Evolutionary conservation across 2,329 filamentous ascomycete genomes (phyloP), one percentile per base, ranked within the genome.

Genomic region (Nigrospora osmanthi): DNA sequence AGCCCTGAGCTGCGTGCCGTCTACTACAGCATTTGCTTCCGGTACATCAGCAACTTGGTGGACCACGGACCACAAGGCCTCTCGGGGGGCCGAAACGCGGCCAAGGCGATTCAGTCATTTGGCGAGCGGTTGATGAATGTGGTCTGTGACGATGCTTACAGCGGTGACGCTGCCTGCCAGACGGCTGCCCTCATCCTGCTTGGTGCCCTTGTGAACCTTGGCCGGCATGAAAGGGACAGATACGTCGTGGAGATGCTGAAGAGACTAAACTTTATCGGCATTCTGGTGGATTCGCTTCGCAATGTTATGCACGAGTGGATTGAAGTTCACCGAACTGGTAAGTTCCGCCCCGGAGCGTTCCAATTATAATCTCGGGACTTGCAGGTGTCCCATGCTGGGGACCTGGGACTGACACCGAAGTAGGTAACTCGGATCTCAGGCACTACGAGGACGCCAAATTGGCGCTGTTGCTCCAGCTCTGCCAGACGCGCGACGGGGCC

Each of bases 11-110:
- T 98, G 35, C 83, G 93, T 42, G 82, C 93, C 47, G 77, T 87
- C 17, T 91, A 95, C 65, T 98, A 97, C 64, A 86, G 86, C 56
- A 95, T 95, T 55, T 90, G 87, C 67, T 91, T 90, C 61, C 81
- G 87, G 16, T 95, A 95, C 60, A 74, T 95, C 43, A 80, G 80
- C 5, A 83, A 85, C 37, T 83, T 90, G 54, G 65, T 77, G 9
- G 72, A 79, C 47, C 66, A 75, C 41, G 69, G 75, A 35, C 66
- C 75, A 43, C 68, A 69, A 11, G 60, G 70, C 36, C 61, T 63
- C 13, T 67, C 71, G 2, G 72, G 69, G 34, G 69, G 73, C 15
- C 64, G 68, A 28, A 77, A 87, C 59, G 83, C 86, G 1, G 76
- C 94, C 53, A 89, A 87, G 61, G 80, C 84, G 5, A 82, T 89